These are phyloP conservation scores for Colletotrichum plurivorum DNA, from an alignment of 2,329 filamentous ascomycete species.

Conservation along the genomic window DNA sequence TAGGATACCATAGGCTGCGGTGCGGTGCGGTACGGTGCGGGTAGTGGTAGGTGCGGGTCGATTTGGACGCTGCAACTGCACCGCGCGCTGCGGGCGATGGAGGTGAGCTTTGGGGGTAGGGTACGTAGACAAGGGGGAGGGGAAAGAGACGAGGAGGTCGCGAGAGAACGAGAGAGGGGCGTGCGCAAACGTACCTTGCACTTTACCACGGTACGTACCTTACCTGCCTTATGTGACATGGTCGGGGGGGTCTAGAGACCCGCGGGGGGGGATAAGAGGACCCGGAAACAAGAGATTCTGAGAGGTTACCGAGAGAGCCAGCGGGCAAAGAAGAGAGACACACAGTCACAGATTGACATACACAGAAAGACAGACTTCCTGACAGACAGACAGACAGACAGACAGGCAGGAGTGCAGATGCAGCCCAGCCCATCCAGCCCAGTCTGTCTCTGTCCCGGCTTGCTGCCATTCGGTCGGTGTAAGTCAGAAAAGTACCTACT, in stretches of 20 bases:
- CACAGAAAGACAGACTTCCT: no score
- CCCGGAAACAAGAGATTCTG: slow-evolving; percentile 12
- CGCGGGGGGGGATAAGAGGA: background rate
- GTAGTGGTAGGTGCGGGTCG: slow-evolving; percentile 36
- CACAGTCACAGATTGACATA: no score
- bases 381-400: background rate
- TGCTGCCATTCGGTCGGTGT: no score
- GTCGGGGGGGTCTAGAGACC: slow-evolving; percentile 11
- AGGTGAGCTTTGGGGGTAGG: slow-evolving; percentile 13
- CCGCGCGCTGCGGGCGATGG: slow-evolving; percentile 20
- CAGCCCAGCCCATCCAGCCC: slow-evolving; percentile 17
- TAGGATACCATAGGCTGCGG: background rate
- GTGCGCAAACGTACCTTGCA: slow-evolving; percentile 13
- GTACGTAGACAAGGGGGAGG: background rate
- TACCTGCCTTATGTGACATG: slow-evolving; percentile 9
- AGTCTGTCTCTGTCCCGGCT: slow-evolving; percentile 10
- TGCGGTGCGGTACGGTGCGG: slow-evolving; percentile 15
- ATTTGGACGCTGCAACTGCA: slow-evolving; percentile 23
- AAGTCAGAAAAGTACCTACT: no score
- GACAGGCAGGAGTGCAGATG: slow-evolving; percentile 8
- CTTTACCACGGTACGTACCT: background rate
- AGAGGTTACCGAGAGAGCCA: slow-evolving; percentile 19
- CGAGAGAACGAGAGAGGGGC: slow-evolving; percentile 10
- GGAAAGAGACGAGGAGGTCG: background rate
- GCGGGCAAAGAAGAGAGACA: no score